These are phyloP conservation scores for Coriolopsis trogii DNA, from an alignment of 1,284 basidiomycete genomes.

Conservation along the genomic window DNA sequence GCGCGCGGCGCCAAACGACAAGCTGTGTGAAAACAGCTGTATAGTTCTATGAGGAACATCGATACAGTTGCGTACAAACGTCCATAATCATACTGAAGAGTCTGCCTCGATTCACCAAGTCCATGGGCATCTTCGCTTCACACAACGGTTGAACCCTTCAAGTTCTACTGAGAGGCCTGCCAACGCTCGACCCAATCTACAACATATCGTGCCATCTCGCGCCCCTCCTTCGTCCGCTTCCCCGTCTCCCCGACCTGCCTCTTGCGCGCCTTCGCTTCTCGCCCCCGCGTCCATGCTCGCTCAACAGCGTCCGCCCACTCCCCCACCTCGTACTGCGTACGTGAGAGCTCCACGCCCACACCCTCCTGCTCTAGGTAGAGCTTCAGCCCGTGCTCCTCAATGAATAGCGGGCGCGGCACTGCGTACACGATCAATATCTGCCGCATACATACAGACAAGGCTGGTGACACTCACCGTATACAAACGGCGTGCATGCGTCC, in stretches of 20 bases:
- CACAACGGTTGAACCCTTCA: too few species aligned
- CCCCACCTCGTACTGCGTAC: slow-evolving; percentile 66
- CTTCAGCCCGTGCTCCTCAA: slow-evolving; percentile 77
- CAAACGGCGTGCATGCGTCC: slow-evolving; percentile 71
- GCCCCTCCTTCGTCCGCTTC: slow-evolving; percentile 45
- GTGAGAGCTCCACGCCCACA: slow-evolving; percentile 65
- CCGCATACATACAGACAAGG: slow-evolving; percentile 4
- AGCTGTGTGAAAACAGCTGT: too few species aligned
- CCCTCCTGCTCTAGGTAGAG: slow-evolving; percentile 62
- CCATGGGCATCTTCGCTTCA: neutral
- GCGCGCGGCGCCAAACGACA: too few species aligned
- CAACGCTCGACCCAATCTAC: slow-evolving; percentile 52
- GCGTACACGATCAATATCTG: slow-evolving; percentile 2
- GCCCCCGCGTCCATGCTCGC: slow-evolving; percentile 55
- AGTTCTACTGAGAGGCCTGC: slow-evolving; percentile 25
- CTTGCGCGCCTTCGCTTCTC: slow-evolving; percentile 45
- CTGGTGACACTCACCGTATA: slow-evolving; percentile 53
- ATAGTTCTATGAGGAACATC: too few species aligned
- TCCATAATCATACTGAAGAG: too few species aligned
- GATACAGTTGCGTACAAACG: too few species aligned
- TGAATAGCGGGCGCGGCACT: slow-evolving; percentile 78
- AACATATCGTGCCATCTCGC: slow-evolving; percentile 51
- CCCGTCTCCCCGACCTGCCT: slow-evolving; percentile 43
- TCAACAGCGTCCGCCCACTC: slow-evolving; percentile 64
- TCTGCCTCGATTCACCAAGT: neutral